Evolutionary conservation across 805 yeast genomes (phyloP).

Genomic region (Ogataea henricii): DNA sequence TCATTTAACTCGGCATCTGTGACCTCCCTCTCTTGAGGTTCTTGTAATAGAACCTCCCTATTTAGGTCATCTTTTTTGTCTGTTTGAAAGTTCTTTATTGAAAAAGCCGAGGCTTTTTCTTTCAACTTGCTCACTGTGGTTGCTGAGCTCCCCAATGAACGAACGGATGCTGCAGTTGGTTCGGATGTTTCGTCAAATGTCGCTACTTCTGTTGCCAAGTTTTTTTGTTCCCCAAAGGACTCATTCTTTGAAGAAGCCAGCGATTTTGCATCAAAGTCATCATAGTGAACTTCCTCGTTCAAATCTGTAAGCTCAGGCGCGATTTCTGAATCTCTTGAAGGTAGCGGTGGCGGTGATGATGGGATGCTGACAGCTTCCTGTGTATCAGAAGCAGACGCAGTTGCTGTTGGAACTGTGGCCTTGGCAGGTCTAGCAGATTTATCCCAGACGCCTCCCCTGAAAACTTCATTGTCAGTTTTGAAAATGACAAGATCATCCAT

Average conservation of each 20-base stretch:
- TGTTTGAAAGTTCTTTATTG: conserved; percentile 28
- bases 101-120: conserved; percentile 27
- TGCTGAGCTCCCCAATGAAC: conserved; percentile 4
- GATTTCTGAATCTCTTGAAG: conserved; percentile 4
- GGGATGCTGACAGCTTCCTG: neutral
- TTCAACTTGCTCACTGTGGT: conserved; percentile 4
- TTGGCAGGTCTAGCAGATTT: conserved; percentile 31
- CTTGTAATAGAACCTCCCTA: neutral
- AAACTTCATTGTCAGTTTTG: conserved; percentile 65
- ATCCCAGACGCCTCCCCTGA: conserved; percentile 95
- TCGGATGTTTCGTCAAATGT: conserved; percentile 25
- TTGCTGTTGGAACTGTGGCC: neutral
- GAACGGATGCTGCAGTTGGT: conserved; percentile 31
- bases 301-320: neutral
- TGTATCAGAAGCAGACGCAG: conserved; percentile 3
- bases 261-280: conserved; percentile 7
- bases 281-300: neutral
- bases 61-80: conserved; percentile 9
- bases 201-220: neutral
- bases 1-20: neutral
- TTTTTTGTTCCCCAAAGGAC: neutral
- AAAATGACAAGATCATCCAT: conserved; percentile 86
- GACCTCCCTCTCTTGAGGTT: neutral
- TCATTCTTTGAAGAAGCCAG: conserved; percentile 1
- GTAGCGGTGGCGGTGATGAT: conserved; percentile 9